Conservation (phyloP, 176 grass and related monocot genomes). For the Carex myosuroides region DNA sequence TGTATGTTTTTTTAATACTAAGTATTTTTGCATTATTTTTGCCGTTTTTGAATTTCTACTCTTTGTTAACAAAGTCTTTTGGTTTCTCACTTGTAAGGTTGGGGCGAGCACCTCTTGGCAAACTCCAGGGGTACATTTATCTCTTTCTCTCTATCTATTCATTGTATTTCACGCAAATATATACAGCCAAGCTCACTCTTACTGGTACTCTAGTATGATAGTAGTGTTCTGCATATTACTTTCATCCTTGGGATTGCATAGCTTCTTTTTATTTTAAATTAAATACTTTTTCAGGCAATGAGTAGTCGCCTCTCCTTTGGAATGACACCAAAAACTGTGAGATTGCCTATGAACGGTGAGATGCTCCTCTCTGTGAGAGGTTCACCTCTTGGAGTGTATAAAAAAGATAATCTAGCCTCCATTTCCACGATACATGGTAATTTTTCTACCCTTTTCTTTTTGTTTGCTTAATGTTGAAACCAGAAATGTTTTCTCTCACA, state of each 20-base stretch:
- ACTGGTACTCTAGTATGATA: background rate
- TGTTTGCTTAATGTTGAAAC: background rate
- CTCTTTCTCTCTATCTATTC: background rate
- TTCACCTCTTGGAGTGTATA: constrained; percentile 79
- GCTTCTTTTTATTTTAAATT: background rate
- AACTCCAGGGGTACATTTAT: constrained; percentile 68
- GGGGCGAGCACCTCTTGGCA: constrained; percentile 40
- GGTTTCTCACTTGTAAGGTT: constrained; percentile 23
- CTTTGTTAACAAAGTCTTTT: background rate
- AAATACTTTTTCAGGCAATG: constrained; percentile 40
- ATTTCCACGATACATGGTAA: constrained; percentile 49
- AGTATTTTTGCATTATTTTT: constrained; percentile 16
- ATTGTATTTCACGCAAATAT: background rate
- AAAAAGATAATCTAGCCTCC: constrained; percentile 62
- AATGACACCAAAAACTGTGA: constrained; percentile 75
- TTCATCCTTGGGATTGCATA: background rate
- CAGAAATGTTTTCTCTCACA: background rate
- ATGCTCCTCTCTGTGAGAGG: constrained; percentile 78
- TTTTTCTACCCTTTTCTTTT: background rate
- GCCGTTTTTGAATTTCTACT: background rate
- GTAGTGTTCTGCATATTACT: background rate
- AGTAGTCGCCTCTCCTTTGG: constrained; percentile 56
- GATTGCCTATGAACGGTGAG: constrained; percentile 74
- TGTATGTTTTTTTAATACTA: constrained; percentile 43
- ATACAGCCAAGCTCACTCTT: background rate